Conservation (phyloP, 331 rosid genomes). For the Cydonia oblonga region DNA sequence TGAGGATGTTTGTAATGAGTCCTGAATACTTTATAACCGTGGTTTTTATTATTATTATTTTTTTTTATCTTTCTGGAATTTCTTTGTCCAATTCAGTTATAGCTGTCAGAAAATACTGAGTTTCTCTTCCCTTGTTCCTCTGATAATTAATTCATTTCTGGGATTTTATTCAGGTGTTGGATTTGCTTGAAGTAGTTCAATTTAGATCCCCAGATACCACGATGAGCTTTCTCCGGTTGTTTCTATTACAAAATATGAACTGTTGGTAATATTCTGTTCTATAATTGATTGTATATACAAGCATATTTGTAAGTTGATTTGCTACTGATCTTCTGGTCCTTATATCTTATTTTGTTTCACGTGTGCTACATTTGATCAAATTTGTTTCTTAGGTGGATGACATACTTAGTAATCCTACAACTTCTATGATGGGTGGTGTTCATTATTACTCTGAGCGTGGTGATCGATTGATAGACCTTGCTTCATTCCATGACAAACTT, state of each 20-base stretch:
- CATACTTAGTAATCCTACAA: constrained; percentile 59
- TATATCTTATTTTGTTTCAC: background rate
- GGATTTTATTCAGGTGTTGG: constrained; percentile 52
- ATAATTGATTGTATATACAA: background rate
- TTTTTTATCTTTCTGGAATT: background rate
- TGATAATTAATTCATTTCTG: constrained; percentile 5
- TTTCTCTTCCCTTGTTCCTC: background rate
- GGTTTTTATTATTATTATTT: background rate
- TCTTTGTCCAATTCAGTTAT: background rate
- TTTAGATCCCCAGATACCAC: constrained; percentile 76
- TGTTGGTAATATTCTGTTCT: constrained; percentile 44
- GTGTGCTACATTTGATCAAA: background rate
- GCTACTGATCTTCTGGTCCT: constrained; percentile 25
- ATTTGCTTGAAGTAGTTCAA: constrained; percentile 86
- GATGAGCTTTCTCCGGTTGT: constrained; percentile 48
- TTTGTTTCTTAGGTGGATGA: constrained; percentile 54
- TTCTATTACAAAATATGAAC: constrained; percentile 50
- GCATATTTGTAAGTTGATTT: constrained; percentile 26
- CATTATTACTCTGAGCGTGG: constrained; percentile 94
- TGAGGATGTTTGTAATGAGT: background rate
- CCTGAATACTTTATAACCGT: background rate
- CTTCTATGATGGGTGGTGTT: constrained; percentile 73
- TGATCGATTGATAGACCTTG: constrained; percentile 83
- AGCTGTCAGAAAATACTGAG: background rate
- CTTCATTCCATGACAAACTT: constrained; percentile 75